These are phyloP conservation scores for Parafenestella ontariensis DNA, from an alignment of 2,329 filamentous ascomycete genomes.

Conservation along the genomic window DNA sequence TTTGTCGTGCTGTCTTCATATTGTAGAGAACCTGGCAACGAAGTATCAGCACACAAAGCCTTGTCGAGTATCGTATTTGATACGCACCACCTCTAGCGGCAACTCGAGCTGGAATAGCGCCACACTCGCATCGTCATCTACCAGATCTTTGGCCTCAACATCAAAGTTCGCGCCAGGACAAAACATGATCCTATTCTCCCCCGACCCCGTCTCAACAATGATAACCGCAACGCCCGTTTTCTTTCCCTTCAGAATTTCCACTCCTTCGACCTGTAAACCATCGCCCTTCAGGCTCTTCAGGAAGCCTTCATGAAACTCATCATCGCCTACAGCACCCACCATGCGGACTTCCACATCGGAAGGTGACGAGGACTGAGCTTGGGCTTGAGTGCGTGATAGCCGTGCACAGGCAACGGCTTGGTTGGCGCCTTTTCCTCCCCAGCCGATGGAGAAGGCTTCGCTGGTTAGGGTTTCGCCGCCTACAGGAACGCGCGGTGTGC, in stretches of 20 bases:
- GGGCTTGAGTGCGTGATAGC: conserved; percentile 66
- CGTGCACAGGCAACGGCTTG: conserved; percentile 90
- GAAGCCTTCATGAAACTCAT: conserved; percentile 52
- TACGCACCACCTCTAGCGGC: conserved; percentile 50
- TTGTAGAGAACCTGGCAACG: conserved; percentile 42
- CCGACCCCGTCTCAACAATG: conserved; percentile 56
- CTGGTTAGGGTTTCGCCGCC: conserved; percentile 89
- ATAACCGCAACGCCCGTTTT: conserved; percentile 59
- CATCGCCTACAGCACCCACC: conserved; percentile 59
- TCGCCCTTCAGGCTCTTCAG: conserved; percentile 53
- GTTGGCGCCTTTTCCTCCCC: conserved; percentile 94
- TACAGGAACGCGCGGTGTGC: conserved; percentile 80
- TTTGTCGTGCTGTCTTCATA: conserved; percentile 44
- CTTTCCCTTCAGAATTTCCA: conserved; percentile 51
- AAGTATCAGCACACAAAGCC: background rate
- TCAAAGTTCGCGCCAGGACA: conserved; percentile 56
- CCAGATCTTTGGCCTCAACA: conserved; percentile 46
- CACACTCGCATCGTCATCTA: conserved; percentile 51
- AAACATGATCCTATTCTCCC: conserved; percentile 59
- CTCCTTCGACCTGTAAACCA: conserved; percentile 51
- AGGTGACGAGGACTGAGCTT: conserved; percentile 34
- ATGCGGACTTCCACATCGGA: conserved; percentile 55
- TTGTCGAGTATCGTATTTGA: background rate
- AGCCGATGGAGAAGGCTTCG: conserved; percentile 77
- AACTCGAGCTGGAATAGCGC: conserved; percentile 58